Conservation (phyloP, 1,284 basidiomycete genomes). For the Cutaneotrichosporon spelunceum region DNA sequence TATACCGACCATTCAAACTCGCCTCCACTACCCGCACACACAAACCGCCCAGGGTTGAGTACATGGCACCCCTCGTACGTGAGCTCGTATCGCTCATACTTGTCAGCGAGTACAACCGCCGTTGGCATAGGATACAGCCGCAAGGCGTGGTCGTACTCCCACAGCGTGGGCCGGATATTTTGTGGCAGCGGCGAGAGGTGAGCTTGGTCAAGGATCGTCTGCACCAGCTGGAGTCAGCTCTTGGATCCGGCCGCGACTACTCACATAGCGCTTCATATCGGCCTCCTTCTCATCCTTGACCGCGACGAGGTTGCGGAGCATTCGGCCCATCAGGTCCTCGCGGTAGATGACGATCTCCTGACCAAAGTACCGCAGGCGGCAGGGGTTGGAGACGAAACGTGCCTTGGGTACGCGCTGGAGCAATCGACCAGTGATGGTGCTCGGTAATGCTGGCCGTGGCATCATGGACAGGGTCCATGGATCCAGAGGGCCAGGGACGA, state of each 20-base stretch:
- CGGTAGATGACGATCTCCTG: conserved; percentile 94
- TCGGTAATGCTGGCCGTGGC: conserved; percentile 74
- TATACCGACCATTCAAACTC: conserved; percentile 82
- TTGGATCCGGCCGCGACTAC: conserved; percentile 32
- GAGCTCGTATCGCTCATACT: conserved; percentile 91
- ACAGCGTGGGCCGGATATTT: conserved; percentile 78
- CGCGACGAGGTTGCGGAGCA: conserved; percentile 85
- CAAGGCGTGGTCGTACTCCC: conserved; percentile 89
- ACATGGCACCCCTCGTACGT: conserved; percentile 99
- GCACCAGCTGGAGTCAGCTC: conserved; percentile 67
- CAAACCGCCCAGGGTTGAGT: conserved; percentile 91
- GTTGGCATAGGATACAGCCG: conserved; percentile 94
- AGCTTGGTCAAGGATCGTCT: conserved; percentile 85
- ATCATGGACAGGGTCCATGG: conserved; percentile 72
- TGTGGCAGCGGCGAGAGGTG: conserved; percentile 82
- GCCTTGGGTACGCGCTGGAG: conserved; percentile 69
- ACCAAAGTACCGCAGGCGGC: conserved; percentile 89
- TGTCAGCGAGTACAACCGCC: conserved; percentile 90
- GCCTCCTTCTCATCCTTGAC: conserved; percentile 71
- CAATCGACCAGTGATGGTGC: conserved; percentile 66
- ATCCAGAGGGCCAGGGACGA: conserved; percentile 91
- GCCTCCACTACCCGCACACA: conserved; percentile 57
- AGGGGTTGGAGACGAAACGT: conserved; percentile 86
- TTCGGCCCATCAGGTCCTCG: conserved; percentile 88
- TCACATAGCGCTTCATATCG: conserved; percentile 80